phyloP scores from a whole-genome alignment of 441 rosid species.

The Mallotus repandus region DNA sequence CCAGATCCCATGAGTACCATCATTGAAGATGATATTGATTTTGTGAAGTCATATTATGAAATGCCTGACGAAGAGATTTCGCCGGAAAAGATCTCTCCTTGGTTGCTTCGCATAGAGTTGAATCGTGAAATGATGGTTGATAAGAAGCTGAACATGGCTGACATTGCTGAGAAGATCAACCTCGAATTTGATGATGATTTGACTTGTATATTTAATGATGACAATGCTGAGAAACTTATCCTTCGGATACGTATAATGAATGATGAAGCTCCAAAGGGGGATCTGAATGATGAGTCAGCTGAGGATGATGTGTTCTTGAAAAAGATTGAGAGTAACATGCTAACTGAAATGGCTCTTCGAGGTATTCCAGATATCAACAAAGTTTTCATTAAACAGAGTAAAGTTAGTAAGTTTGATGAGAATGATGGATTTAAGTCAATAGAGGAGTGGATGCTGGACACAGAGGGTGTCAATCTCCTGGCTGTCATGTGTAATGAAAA shows the following conservation, averaged over 20 bases:
- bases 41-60: conserved; percentile 93
- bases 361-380: conserved; percentile 98
- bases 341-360: conserved; percentile 98
- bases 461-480: conserved; percentile 97
- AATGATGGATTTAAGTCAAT: conserved; percentile 73
- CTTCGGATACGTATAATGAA: conserved; percentile 98
- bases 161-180: conserved; percentile 96
- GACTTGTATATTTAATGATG: conserved; percentile 97
- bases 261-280: conserved; percentile 95
- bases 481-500: conserved; percentile 97
- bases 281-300: conserved; percentile 81
- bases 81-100: conserved; percentile 92
- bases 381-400: conserved; percentile 82
- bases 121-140: conserved; percentile 99
- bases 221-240: conserved; percentile 89
- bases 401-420: conserved; percentile 81
- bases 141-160: conserved; percentile 97
- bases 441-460: conserved; percentile 99
- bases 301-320: conserved; percentile 98
- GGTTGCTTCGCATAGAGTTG: conserved; percentile 96
- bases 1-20: conserved; percentile 94
- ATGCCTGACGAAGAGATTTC: conserved; percentile 99
- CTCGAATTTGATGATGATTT: conserved; percentile 92
- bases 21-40: conserved; percentile 88
- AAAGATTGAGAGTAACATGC: conserved; percentile 98